Evolutionary conservation across 2,329 filamentous ascomycete genomes (phyloP), one percentile per base, ranked within the genome.

Genomic region (Penicillium decumbens): DNA sequence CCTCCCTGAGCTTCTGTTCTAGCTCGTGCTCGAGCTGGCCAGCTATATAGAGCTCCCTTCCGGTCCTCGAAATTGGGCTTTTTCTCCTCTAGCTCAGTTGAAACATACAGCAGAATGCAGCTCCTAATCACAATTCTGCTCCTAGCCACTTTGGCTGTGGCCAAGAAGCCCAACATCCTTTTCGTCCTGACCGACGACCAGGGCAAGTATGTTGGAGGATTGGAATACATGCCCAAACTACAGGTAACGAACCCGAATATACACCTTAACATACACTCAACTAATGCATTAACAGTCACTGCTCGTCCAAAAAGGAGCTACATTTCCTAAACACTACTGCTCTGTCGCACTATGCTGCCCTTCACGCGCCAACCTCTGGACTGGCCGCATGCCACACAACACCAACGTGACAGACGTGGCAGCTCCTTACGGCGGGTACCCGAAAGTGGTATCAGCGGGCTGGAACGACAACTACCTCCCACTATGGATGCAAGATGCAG

Each of bases 151-250:
- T 38, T 62, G 6, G 48, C 49, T 32, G 49, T 55, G 15, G 54
- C 61, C 15, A 61, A 59, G 33, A 48, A 51, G 39, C 72, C 77
- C 0, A 87, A 87, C 50, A 80, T 87, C 32, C 70, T 88, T 18
- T 83, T 87, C 62, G 80, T 87, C 53, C 69, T 87, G 41, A 84
- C 82, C 0, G 84, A 87, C 56, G 84, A 87, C 57, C 84, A 87
- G 59, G 84, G 86, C 60, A 60, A 62, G 23, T 51, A 62, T 43
- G 54, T 68, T 3, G 57, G 59, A 10, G 61, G 61, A 1, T 45
- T 67, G 13, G 60, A 66, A 1, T 82, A 84, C 49, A 83, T 84
- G 78, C 81, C 80, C 0, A 55, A 60, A 32, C 51, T 65, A 3
- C 57, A 61, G 55, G 58, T 61, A 37, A 42, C 40, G n/a, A n/a